A percentile compares a stretch with the other conserved stretches of the same genome.
Conservation (phyloP, 2,329 filamentous ascomycete genomes). For the Ascochyta rabiei region DNA sequence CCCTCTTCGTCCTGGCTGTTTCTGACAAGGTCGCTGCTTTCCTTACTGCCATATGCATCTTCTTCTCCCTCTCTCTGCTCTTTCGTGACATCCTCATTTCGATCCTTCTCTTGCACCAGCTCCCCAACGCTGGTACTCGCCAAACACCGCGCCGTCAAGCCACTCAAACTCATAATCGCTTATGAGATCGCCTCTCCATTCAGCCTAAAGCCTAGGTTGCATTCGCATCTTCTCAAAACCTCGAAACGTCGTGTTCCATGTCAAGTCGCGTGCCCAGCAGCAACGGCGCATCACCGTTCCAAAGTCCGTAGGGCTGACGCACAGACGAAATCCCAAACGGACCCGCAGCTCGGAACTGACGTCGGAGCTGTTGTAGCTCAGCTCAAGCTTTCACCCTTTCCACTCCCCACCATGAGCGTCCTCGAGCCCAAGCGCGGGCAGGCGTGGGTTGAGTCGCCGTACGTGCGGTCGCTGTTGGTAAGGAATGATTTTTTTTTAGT, state of each 20-base stretch:
- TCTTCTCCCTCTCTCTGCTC: background rate
- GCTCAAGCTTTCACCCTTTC: constrained; percentile 27
- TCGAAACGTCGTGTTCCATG: background rate
- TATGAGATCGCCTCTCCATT: background rate
- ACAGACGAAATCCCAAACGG: constrained; percentile 4
- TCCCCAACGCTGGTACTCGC: constrained; percentile 26
- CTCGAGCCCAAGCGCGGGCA: constrained; percentile 31
- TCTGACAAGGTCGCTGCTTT: background rate
- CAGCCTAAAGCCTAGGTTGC: background rate
- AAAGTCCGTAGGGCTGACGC: constrained; percentile 1
- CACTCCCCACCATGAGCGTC: constrained; percentile 36
- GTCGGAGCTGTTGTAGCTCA: constrained; percentile 18
- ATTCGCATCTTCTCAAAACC: background rate
- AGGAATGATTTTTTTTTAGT: constrained; percentile 9
- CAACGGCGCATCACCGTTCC: background rate
- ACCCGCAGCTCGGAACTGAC: constrained; percentile 5
- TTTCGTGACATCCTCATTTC: background rate
- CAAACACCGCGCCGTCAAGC: constrained; percentile 27
- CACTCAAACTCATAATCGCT: constrained; percentile 21
- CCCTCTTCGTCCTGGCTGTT: background rate
- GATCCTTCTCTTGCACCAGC: background rate
- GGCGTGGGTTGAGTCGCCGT: constrained; percentile 55
- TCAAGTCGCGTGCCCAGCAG: background rate
- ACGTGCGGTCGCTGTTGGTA: constrained; percentile 56
- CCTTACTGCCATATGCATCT: background rate